These are phyloP conservation scores for Agrocybe pediades DNA, from an alignment of 768 basidiomycete species.

Conservation along the genomic window DNA sequence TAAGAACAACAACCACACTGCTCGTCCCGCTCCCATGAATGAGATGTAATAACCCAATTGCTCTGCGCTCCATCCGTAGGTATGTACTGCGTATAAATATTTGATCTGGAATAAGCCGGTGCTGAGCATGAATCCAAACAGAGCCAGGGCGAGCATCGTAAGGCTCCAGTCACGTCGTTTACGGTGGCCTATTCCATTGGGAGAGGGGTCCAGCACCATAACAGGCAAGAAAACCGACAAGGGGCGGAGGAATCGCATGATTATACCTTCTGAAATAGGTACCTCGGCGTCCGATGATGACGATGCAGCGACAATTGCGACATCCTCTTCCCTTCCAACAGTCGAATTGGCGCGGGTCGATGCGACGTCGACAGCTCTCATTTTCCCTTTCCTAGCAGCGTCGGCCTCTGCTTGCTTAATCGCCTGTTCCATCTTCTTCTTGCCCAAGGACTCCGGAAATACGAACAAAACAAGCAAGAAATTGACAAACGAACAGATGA, in stretches of 20 bases:
- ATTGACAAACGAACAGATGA: conserved; percentile 46
- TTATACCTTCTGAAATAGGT: conserved; percentile 10
- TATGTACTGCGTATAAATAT: conserved; percentile 76
- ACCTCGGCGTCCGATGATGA: neutral
- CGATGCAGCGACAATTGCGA: too few species aligned
- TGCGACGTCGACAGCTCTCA: conserved; percentile 15
- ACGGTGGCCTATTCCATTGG: conserved; percentile 34
- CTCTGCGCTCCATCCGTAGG: conserved; percentile 72
- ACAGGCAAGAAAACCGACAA: conserved; percentile 74
- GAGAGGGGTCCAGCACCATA: conserved; percentile 39
- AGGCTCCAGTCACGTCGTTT: conserved; percentile 76
- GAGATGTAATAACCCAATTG: conserved; percentile 80
- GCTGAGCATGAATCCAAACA: conserved; percentile 68
- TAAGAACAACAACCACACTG: conserved; percentile 56
- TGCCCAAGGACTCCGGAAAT: conserved; percentile 62
- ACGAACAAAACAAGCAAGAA: conserved; percentile 69
- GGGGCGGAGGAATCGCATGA: conserved; percentile 52
- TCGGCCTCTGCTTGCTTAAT: conserved; percentile 17
- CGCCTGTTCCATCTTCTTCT: conserved; percentile 38
- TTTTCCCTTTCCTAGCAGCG: conserved; percentile 23
- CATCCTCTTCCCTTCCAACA: neutral
- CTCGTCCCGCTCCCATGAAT: conserved; percentile 61
- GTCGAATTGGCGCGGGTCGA: neutral
- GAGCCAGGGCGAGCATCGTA: conserved; percentile 62
- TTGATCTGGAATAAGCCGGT: conserved; percentile 81